Conservation (phyloP, 2,329 filamentous ascomycete genomes). For the Mollisia scopiformis region DNA sequence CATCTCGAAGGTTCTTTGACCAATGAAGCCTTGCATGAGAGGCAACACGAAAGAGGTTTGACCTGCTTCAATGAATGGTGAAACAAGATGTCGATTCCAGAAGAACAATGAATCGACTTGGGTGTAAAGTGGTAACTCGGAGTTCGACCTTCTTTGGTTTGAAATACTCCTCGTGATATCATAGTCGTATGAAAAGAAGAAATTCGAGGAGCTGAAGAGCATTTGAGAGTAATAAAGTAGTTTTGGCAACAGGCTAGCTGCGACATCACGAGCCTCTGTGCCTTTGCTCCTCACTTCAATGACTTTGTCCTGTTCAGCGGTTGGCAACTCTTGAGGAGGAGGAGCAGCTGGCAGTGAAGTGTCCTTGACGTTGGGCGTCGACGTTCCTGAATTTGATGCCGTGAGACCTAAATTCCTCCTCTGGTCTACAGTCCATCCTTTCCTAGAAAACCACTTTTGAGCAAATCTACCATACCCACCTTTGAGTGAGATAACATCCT, state of each 20-base stretch:
- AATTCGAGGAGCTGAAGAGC: constrained; percentile 83
- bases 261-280: constrained; percentile 20
- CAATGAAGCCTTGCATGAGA: constrained; percentile 91
- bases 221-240: constrained; percentile 82
- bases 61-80: constrained; percentile 74
- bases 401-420: constrained; percentile 72
- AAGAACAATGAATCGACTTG: constrained; percentile 81
- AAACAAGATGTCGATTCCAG: constrained; percentile 82
- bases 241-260: constrained; percentile 69
- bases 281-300: constrained; percentile 10
- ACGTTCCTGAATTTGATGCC: constrained; percentile 35
- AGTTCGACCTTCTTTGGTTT: constrained; percentile 43
- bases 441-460: constrained; percentile 86
- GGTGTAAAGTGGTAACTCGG: constrained; percentile 66
- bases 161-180: constrained; percentile 77
- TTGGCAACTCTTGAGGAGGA: not conserved
- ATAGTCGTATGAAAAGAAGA: constrained; percentile 94
- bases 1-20: constrained; percentile 79
- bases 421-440: constrained; percentile 76
- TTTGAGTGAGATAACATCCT: constrained; percentile 83
- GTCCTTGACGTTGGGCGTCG: constrained; percentile 37
- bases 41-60: constrained; percentile 75
- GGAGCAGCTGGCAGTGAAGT: constrained; percentile 18
- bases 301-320: not conserved
- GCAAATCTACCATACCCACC: constrained; percentile 90